Evolutionary conservation across 2,329 filamentous ascomycete species (phyloP).

Genomic region (Geosmithia putterillii): DNA sequence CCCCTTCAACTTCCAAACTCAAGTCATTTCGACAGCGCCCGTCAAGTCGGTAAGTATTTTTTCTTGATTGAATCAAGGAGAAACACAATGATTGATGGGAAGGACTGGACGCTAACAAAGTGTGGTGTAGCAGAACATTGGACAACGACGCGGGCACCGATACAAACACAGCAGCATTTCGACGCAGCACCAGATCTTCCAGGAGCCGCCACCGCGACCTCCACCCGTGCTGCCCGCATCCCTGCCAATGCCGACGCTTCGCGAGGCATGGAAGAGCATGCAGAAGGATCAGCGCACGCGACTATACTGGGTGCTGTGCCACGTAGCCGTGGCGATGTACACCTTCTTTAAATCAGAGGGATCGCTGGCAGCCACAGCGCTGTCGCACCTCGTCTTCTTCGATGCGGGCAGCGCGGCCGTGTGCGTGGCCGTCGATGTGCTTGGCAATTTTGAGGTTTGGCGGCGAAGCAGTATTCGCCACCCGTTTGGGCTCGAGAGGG

Average conservation of each 20-base stretch:
- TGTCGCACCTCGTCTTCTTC: slow-evolving; percentile 90
- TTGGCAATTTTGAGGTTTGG: slow-evolving; percentile 97
- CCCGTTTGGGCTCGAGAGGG: slow-evolving; percentile 84
- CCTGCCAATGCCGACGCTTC: slow-evolving; percentile 78
- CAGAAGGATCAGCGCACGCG: slow-evolving; percentile 74
- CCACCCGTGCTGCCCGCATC: slow-evolving; percentile 85
- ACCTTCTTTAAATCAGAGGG: slow-evolving; percentile 79
- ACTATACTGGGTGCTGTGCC: slow-evolving; percentile 81
- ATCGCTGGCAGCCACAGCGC: slow-evolving; percentile 78
- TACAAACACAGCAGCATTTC: slow-evolving; percentile 97
- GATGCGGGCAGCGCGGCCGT: slow-evolving; percentile 86
- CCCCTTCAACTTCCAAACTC: slow-evolving; percentile 92
- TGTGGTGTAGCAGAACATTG: slow-evolving; percentile 52
- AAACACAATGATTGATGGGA: not conserved
- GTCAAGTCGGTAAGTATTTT: slow-evolving; percentile 58
- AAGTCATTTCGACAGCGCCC: slow-evolving; percentile 60
- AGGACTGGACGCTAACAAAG: not conserved
- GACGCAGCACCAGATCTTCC: slow-evolving; percentile 81
- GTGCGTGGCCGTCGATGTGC: slow-evolving; percentile 83
- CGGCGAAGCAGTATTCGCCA: slow-evolving; percentile 83
- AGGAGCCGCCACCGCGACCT: slow-evolving; percentile 75
- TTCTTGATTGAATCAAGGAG: not conserved
- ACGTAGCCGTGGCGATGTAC: slow-evolving; percentile 70
- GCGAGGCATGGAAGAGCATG: slow-evolving; percentile 84
- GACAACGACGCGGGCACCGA: slow-evolving; percentile 85